A percentile compares a stretch with the other conserved stretches of the same genome.
These are phyloP conservation scores for Zoysia japonica DNA, from an alignment of 176 grass and related monocot genomes.

Conservation along the genomic window DNA sequence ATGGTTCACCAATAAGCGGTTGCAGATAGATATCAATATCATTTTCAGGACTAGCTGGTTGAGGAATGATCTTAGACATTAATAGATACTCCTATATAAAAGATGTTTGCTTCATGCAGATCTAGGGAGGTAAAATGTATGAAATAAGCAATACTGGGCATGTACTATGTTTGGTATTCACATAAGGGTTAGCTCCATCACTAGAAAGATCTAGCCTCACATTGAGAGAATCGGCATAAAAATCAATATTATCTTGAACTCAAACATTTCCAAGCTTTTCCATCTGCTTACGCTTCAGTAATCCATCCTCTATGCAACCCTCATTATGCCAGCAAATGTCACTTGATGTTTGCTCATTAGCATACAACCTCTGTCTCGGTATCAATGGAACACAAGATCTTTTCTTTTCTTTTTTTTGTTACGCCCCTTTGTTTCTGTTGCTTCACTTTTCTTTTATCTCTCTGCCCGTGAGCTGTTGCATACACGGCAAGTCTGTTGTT, in stretches of 20 bases:
- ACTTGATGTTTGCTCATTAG: too few relatives aligned
- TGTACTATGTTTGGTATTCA: neutral
- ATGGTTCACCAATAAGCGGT: neutral
- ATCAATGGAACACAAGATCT: too few relatives aligned
- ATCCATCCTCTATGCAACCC: slow-evolving; percentile 2
- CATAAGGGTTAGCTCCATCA: too few relatives aligned
- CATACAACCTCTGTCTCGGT: too few relatives aligned
- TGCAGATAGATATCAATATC: neutral
- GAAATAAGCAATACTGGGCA: slow-evolving; percentile 32
- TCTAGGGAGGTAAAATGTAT: slow-evolving; percentile 26
- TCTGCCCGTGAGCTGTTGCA: too few relatives aligned
- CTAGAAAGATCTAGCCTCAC: too few relatives aligned
- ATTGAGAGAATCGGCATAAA: too few relatives aligned
- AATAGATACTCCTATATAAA: neutral
- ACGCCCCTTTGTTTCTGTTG: too few relatives aligned
- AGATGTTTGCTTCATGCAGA: slow-evolving; percentile 10
- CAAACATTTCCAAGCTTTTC: neutral
- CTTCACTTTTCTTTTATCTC: too few relatives aligned
- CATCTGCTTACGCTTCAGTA: neutral
- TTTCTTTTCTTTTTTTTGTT: too few relatives aligned
- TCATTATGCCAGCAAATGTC: slow-evolving; percentile 19
- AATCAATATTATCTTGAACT: neutral
- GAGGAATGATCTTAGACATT: neutral
- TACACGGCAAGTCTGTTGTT: too few relatives aligned
- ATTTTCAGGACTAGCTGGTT: neutral